Conservation (phyloP, 2,329 filamentous ascomycete species). For the Periconia macrospinosa region DNA sequence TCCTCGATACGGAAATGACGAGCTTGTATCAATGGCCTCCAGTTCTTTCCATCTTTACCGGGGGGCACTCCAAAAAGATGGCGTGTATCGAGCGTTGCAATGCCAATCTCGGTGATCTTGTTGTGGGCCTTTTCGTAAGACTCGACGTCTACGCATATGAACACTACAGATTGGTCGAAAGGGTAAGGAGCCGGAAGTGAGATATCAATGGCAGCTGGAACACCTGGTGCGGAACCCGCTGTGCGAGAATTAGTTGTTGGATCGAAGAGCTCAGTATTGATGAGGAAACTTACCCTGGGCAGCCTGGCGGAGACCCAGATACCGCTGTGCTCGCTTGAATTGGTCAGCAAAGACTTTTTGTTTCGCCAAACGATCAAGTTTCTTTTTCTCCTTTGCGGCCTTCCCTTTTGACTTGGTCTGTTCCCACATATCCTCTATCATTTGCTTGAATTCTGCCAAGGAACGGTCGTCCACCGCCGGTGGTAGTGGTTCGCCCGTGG, state of each 20-base stretch:
- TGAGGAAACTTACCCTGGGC: constrained; percentile 1
- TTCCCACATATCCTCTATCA: constrained; percentile 57
- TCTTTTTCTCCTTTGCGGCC: constrained; percentile 52
- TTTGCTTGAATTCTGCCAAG: constrained; percentile 55
- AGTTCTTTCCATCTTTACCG: constrained; percentile 64
- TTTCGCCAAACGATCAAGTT: constrained; percentile 51
- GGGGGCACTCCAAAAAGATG: constrained; percentile 60
- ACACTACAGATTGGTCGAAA: constrained; percentile 59
- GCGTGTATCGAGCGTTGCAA: constrained; percentile 76
- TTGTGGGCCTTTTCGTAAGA: constrained; percentile 69
- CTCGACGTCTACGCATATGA: constrained; percentile 83
- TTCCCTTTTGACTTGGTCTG: constrained; percentile 55
- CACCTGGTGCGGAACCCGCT: not conserved
- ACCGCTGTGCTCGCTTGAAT: constrained; percentile 67
- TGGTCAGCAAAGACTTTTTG: constrained; percentile 58
- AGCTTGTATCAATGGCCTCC: constrained; percentile 67
- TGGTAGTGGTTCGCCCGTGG: constrained; percentile 19
- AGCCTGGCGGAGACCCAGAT: constrained; percentile 66
- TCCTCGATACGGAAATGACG: constrained; percentile 80
- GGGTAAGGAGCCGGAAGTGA: constrained; percentile 24
- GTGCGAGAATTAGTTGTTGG: not conserved
- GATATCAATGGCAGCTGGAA: constrained; percentile 18
- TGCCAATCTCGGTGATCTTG: constrained; percentile 80
- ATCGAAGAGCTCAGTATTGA: not conserved
- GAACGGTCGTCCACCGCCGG: constrained; percentile 38